Base-by-base conservation (phyloP, 2,329 filamentous ascomycete species). In the Aureobasidium subglaciale region DNA sequence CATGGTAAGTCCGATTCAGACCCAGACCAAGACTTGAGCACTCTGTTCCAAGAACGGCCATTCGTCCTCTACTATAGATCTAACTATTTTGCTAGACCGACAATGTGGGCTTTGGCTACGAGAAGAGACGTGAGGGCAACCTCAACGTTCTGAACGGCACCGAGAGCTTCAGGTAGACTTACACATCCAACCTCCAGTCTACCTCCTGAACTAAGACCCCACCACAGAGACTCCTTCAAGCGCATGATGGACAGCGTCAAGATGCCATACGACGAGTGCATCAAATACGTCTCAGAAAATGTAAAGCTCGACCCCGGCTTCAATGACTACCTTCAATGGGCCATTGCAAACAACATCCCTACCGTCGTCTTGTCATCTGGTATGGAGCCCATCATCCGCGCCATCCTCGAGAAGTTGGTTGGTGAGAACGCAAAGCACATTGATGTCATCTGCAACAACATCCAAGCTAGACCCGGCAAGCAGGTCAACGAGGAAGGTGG, bases 311-410 rank as follows among this genome's bases (percentile, higher is more conserved):
- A 99, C 73, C 89, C 90, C 1, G 78, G 85, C 63, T 99, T 97
- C 78, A 83, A 83, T 66, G 83, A 87, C 63, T 99, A 97, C 73
- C 92, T 90, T 74, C 73, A 83, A 63, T 99, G 90, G 88, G 82
- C 86, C 29, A 80, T 84, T 59, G 77, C 78, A 60, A 85, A 92
- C 73, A 91, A 95, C 68, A 84, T 97, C 13, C 93, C 93, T 24
- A 87, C 96, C 60, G 90, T 97, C 18, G 88, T 99, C 20, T 78
- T 99, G 30, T 93, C 87, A 60, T 89, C 88, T 41, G 93, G 93
- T 61, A 97, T 99, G 93, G 80, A 84, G 63, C 92, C 92, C 34
- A 83, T 97, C 64, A 96, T 99, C 69, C 83, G 85, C 59, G 89
- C 88, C 15, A 78, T 97, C 61, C 78, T 99, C 58, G 81, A 86